These are phyloP conservation scores for Aspergillus sojae DNA, from an alignment of 2,329 filamentous ascomycete genomes.

Conservation along the genomic window DNA sequence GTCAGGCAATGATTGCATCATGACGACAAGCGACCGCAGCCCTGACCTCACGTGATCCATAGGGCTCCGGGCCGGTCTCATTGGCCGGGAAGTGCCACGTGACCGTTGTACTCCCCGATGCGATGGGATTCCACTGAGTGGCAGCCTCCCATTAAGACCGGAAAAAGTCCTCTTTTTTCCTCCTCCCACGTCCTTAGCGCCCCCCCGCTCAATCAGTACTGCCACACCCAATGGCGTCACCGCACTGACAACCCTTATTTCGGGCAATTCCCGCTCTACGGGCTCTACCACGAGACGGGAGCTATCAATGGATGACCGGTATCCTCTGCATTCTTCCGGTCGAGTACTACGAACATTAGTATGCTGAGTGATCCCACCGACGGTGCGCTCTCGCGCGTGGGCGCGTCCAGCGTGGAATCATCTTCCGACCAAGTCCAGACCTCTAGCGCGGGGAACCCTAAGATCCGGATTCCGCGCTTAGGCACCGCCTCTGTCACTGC, in stretches of 20 bases:
- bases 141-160: too few species aligned
- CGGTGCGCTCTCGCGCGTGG: background rate
- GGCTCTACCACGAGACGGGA: background rate
- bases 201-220: background rate
- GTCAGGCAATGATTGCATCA: background rate
- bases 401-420: background rate
- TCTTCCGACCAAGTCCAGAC: background rate
- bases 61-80: background rate
- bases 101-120: background rate
- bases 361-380: background rate
- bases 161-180: too few species aligned
- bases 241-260: background rate
- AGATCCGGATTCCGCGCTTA: conserved; percentile 4
- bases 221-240: background rate
- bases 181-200: background rate
- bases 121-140: too few species aligned
- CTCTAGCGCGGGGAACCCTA: background rate
- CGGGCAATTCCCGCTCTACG: background rate
- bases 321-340: background rate
- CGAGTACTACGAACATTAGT: background rate
- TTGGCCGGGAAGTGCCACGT: background rate
- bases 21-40: background rate
- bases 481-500: background rate
- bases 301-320: background rate
- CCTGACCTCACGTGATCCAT: background rate